Base-by-base conservation (phyloP, 2,329 filamentous ascomycete species). In the Alternaria triticimaculans region DNA sequence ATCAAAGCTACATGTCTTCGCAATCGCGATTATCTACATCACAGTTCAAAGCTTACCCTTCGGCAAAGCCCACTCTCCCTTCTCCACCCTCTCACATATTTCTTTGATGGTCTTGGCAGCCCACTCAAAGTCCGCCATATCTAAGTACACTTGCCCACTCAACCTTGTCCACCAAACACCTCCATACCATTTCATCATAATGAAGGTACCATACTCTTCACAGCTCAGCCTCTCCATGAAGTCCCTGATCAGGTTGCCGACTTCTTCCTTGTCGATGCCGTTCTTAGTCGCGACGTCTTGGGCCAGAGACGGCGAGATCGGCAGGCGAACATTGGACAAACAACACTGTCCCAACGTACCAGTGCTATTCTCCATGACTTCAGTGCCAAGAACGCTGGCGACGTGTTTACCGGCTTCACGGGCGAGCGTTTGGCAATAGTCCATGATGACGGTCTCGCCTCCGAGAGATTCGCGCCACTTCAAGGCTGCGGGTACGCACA, bases 61-160 rank as follows among this genome's bases (percentile, higher is more conserved):
- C 18, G 26, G 33, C 9, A 21, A 58, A 15, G 58, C 53, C 73
- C 74, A 79, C 62, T 85, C 84, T 6, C 82, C 83, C 50, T 78
- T 80, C 46, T 80, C 81, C 30, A 86, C 85, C 68, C 84, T 80
- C 45, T 82, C 82, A 72, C 86, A 89, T 6, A 92, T 69, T 33
- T 83, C 81, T 75, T 87, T 86, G 72, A 96, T 78, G 9, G 86
- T 82, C 55, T 83, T 75, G 0, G 85, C 92, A 5, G 86, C 85
- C 87, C 87, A 92, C 76, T 90, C 87, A 74, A 96, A 97, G 78
- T 97, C 94, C 12, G 84, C 84, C 67, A 90, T 77, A 25, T 93
- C 92, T n/a, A 97, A 80, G 76, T 96, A 98, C 0, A 96, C 86
- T 83, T 97, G 94, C 14, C 88, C 92, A 75, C 91, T 94, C 51